Base-by-base conservation (phyloP, 164 flowering plant genomes). In the Chimonanthus praecox region DNA sequence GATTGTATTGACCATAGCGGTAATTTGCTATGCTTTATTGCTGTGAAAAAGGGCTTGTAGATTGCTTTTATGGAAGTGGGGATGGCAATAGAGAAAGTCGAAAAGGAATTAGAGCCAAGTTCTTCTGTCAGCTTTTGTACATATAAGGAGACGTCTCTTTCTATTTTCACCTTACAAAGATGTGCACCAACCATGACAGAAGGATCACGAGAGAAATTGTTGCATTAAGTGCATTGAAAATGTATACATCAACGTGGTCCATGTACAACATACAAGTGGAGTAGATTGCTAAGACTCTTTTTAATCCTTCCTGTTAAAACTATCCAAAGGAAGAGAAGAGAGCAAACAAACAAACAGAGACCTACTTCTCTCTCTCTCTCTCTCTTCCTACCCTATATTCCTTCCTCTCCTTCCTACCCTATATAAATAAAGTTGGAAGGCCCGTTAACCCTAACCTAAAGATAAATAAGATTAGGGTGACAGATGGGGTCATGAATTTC, bases 211-310 rank as follows among this genome's bases (percentile, higher is more conserved):
- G 66, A 21, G n/a, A 46, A 44, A 3, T 44, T 66, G 69, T 3
- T 66, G 69, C 69, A 66, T 66, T 46, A 11, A 66, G 15, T 66
- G 21, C 69, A 66, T 66, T 66, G 13, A 8, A 66, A 43, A 18
- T 6, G 20, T n/a, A 21, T 51, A 13, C 9, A 45, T 65, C 68
- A 65, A 65, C 68, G 69, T 66, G 69, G 69, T 66, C 69, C 69
- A 66, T 63, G 15, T n/a, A 54, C 66, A 63, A 18, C 69, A 15
- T 66, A 66, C 48, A 48, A 46, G 49, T 43, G 68, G 69, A 3
- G 16, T 66, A 66, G 69, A 66, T 66, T 66, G 69, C 69, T 44
- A 21, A 18, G 11, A 3, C 16, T 48, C 69, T 66, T 13, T 43
- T 66, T 46, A 44, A 44, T 47, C 49, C 69, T 46, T 66, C 49